Conservation (phyloP, 495 filamentous ascomycete species). For the Aspergillus cristatus region DNA sequence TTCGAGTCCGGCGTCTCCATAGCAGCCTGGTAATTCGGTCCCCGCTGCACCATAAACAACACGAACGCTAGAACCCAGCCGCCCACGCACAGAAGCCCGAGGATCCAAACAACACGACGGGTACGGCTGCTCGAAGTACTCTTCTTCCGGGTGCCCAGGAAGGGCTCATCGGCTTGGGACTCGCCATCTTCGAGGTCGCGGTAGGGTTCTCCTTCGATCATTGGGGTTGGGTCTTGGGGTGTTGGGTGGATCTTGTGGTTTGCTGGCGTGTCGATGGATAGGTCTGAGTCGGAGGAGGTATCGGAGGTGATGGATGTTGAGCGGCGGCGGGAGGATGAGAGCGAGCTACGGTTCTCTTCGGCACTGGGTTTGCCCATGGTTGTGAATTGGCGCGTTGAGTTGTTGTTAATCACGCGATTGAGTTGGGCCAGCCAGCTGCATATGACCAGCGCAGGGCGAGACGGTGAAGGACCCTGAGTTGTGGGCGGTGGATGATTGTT, state of each 20-base stretch:
- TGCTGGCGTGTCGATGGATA: slow-evolving; percentile 26
- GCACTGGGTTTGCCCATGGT: slow-evolving; percentile 27
- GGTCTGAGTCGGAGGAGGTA: slow-evolving; percentile 27
- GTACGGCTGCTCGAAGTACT: slow-evolving; percentile 27
- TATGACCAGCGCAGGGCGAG: too few relatives aligned
- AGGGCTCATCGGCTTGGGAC: slow-evolving; percentile 16
- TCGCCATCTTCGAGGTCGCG: slow-evolving; percentile 33
- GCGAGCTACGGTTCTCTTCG: slow-evolving; percentile 13
- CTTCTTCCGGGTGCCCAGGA: slow-evolving; percentile 11
- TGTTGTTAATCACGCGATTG: too few relatives aligned
- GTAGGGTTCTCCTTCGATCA: slow-evolving; percentile 16
- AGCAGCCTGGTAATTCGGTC: slow-evolving; percentile 12
- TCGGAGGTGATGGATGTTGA: slow-evolving; percentile 22
- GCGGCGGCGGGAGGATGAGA: slow-evolving; percentile 18
- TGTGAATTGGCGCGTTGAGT: too few relatives aligned
- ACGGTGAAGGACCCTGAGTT: too few relatives aligned
- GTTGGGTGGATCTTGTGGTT: slow-evolving; percentile 15
- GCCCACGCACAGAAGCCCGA: slow-evolving; percentile 57
- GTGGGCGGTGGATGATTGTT: too few relatives aligned
- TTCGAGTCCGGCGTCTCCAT: slow-evolving; percentile 13
- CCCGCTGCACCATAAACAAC: slow-evolving; percentile 55
- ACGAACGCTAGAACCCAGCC: slow-evolving; percentile 75
- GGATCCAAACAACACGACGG: slow-evolving; percentile 57
- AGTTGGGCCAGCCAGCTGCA: too few relatives aligned
- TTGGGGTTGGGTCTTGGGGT: not conserved